Base-by-base conservation (phyloP, 2,329 filamentous ascomycete genomes). In the Colletotrichum cordylinicola region DNA sequence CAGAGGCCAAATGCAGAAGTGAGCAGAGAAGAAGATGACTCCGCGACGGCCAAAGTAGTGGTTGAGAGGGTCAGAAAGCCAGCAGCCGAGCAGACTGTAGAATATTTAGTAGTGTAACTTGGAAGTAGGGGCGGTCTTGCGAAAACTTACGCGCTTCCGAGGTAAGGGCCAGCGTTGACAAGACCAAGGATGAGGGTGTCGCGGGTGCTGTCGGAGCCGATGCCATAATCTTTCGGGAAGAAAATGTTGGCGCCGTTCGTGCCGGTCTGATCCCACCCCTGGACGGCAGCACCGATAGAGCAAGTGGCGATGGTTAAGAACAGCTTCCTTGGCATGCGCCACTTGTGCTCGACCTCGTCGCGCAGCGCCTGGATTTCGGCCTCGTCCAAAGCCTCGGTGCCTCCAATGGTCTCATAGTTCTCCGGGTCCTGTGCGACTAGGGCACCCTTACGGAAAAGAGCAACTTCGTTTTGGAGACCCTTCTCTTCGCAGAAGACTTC, bases 391-490 rank as follows among this genome's bases (percentile, higher is more conserved):
- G 91, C 89, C 67, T 90, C 85, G 69, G 90, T 85, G 78, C 90
- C 89, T 6, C 83, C 84, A 55, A 95, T 88, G 39, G 88, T 86
- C 73, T 94, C 93, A 81, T 86, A 94, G 35, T 88, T 87, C 10
- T 86, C 85, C 0, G 94, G 94, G 78, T 93, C 91, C 82, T 95
- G 93, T 4, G 94, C 94, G 21, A 96, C 90, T 13, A 96, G 87
- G 5, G 94, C 95, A 39, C 94, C 94, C 79, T 93, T 93, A 67
- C 90, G 87, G 67, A 96, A 87, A 18, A 93, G 81, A 5, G 86
- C 84, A 4, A 91, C 84, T 78, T 93, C 88, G 70, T 93, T 90
- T 3, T 85, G 83, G 31, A 96, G 87, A 29, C 88, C 88, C 78
- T 93, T 90, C 56, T 89, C 84, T 16, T 86, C 85, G 52, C 92